phyloP scores from a whole-genome alignment of 805 yeast species.

The Candida alai region DNA sequence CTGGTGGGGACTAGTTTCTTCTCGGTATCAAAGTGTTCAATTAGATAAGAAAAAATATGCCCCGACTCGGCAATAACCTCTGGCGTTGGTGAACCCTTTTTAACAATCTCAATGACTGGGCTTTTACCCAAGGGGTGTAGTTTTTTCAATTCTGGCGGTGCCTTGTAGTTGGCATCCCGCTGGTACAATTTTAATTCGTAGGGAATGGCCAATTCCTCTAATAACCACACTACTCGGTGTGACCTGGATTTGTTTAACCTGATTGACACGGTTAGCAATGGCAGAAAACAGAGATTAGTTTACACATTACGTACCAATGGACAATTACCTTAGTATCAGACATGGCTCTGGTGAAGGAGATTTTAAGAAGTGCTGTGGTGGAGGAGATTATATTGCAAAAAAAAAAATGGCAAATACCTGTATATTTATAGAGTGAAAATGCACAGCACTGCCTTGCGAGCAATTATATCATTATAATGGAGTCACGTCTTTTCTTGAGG shows the following conservation, averaged over 20 bases:
- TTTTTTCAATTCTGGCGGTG: conserved; percentile 28
- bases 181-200: conserved; percentile 31
- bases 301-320: too few species aligned
- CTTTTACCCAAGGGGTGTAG: conserved; percentile 38
- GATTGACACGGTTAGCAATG: too few species aligned
- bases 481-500: too few species aligned
- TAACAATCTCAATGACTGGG: conserved; percentile 28
- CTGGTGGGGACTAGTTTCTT: conserved; percentile 34
- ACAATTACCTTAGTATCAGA: too few species aligned
- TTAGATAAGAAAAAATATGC: conserved; percentile 49
- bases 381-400: too few species aligned
- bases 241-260: conserved; percentile 28
- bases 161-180: conserved; percentile 22
- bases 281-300: too few species aligned
- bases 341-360: too few species aligned
- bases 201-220: conserved; percentile 30
- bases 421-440: too few species aligned
- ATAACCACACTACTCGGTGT: conserved; percentile 34
- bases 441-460: too few species aligned
- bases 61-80: conserved; percentile 55
- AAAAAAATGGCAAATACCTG: too few species aligned
- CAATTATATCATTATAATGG: too few species aligned
- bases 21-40: conserved; percentile 45
- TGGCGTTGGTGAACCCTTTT: conserved; percentile 16
- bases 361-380: too few species aligned